Percentiles rank a stretch among this genome's conserved stretches.
Evolutionary conservation across 2,329 filamentous ascomycete species (phyloP).

Genomic region (Alternaria alternata): DNA sequence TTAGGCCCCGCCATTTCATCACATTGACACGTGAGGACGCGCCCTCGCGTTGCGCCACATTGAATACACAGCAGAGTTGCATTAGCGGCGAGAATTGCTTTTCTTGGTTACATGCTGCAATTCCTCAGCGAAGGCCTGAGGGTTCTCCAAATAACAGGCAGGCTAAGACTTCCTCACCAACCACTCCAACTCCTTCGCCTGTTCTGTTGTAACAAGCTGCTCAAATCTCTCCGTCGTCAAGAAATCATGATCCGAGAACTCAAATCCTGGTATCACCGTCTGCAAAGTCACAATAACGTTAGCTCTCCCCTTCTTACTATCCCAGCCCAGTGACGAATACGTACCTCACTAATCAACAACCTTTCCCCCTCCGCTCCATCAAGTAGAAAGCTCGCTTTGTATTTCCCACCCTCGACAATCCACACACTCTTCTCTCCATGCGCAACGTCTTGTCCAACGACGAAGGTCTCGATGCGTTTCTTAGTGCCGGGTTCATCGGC

Average conservation of each 20-base stretch:
- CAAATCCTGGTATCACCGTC: conserved; percentile 73
- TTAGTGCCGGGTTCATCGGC: conserved; percentile 59
- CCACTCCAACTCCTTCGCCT: conserved; percentile 59
- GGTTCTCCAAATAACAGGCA: background rate
- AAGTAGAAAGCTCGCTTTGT: conserved; percentile 70
- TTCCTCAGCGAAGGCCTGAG: background rate
- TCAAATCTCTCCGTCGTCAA: conserved; percentile 58
- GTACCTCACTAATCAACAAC: conserved; percentile 69
- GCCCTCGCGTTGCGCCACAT: background rate
- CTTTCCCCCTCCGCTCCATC: conserved; percentile 55
- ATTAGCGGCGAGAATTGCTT: conserved; percentile 4
- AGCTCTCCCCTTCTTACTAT: background rate
- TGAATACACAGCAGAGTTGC: background rate
- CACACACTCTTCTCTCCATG: conserved; percentile 70
- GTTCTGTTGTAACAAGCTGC: conserved; percentile 59
- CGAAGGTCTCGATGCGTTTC: conserved; percentile 68
- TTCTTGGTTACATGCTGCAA: background rate
- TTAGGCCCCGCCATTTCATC: conserved; percentile 2
- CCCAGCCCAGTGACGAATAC: conserved; percentile 6
- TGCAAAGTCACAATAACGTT: conserved; percentile 16
- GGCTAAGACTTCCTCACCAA: conserved; percentile 42
- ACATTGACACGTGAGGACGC: conserved; percentile 5
- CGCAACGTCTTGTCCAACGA: conserved; percentile 67
- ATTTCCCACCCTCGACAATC: conserved; percentile 74
- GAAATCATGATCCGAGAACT: conserved; percentile 73